These are phyloP conservation scores for Beta vulgaris DNA, from an alignment of 148 eudicot species.

Conservation along the genomic window DNA sequence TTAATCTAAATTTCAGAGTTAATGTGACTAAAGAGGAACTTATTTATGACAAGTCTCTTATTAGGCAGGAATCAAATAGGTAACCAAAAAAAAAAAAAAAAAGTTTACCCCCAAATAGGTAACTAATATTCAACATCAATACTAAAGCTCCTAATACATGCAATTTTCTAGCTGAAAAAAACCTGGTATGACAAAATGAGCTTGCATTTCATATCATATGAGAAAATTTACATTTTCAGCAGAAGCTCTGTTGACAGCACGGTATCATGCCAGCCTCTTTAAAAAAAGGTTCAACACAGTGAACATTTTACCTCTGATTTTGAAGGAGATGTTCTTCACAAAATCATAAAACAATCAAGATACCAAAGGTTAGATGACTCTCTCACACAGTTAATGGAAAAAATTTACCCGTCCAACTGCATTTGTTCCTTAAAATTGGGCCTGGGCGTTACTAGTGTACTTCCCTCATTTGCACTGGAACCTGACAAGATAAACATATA, in stretches of 20 bases:
- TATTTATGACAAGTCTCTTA: too few species aligned
- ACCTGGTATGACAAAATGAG: not conserved
- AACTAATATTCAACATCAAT: not conserved
- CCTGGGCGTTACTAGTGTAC: conserved; percentile 25
- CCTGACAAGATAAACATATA: conserved; percentile 32
- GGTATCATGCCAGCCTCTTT: conserved; percentile 92
- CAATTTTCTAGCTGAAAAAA: not conserved
- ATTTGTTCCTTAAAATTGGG: conserved; percentile 30
- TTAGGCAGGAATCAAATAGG: too few species aligned
- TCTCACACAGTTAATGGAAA: not conserved
- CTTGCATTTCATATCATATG: not conserved
- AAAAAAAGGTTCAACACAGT: conserved; percentile 49
- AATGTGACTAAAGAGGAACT: too few species aligned
- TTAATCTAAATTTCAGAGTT: too few species aligned
- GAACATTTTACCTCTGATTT: conserved; percentile 59
- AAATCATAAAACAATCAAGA: conserved; percentile 4
- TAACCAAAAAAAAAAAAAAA: too few species aligned
- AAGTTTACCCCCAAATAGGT: too few species aligned
- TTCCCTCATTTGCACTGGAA: conserved; percentile 36
- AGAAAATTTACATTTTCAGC: conserved; percentile 54
- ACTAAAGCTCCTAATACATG: not conserved
- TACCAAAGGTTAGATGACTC: not conserved
- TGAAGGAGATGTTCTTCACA: conserved; percentile 22
- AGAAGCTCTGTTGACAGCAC: conserved; percentile 79
- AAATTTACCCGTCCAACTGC: conserved; percentile 41